Evolutionary conservation across 345 rosid species (phyloP).

Genomic region (Cardamine resedifolia): DNA sequence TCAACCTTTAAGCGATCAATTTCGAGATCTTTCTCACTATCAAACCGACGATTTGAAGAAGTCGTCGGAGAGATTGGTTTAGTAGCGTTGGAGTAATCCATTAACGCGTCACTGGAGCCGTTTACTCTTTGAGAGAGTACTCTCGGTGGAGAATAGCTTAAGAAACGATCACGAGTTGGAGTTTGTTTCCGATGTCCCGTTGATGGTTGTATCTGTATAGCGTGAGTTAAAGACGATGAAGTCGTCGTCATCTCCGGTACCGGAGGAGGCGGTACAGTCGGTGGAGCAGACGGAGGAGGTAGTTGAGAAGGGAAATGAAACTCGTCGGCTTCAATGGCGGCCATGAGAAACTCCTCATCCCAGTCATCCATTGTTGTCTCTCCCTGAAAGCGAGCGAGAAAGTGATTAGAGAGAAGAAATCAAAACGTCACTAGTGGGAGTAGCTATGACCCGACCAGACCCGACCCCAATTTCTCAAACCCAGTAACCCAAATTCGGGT

Average conservation of each 20-base stretch:
- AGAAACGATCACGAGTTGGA: constrained; percentile 12
- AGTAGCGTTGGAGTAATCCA: background rate
- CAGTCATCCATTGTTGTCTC: constrained; percentile 45
- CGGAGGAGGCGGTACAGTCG: constrained; percentile 21
- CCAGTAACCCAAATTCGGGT: background rate
- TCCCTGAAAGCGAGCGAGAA: background rate
- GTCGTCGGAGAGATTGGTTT: constrained; percentile 30
- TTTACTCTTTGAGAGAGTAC: constrained; percentile 59
- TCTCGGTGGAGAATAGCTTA: constrained; percentile 77
- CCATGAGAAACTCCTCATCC: constrained; percentile 58
- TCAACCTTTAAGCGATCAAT: constrained; percentile 71
- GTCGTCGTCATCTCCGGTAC: constrained; percentile 14
- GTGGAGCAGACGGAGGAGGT: constrained; percentile 8
- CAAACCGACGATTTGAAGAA: constrained; percentile 28
- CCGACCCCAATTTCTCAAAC: constrained; percentile 5
- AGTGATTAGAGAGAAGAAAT: background rate
- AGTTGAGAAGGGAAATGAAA: constrained; percentile 36
- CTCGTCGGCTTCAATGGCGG: constrained; percentile 46
- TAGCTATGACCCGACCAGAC: constrained; percentile 30
- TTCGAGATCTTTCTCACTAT: constrained; percentile 49
- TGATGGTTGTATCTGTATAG: constrained; percentile 9
- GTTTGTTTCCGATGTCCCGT: background rate
- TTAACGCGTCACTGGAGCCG: background rate
- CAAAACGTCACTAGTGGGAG: constrained; percentile 4
- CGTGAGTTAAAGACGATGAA: constrained; percentile 12